Evolutionary conservation across 352 stramenopile genomes (phyloP).

Genomic region (Elongisporangium undulatum): DNA sequence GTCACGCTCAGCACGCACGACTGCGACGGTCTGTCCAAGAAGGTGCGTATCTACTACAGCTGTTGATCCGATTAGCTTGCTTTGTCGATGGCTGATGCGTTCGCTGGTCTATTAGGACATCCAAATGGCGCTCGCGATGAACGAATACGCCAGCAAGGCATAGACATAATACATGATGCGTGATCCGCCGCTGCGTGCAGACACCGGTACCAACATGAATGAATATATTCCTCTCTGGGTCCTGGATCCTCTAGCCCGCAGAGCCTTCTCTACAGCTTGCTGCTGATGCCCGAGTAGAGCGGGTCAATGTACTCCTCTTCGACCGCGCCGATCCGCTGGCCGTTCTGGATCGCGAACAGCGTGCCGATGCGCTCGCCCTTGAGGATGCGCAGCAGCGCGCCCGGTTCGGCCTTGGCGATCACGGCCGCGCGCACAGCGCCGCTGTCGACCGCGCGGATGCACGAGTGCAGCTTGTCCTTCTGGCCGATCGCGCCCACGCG

Average conservation of each 20-base stretch:
- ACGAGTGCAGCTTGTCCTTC: constrained; percentile 79
- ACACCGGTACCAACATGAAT: no score
- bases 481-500: constrained; percentile 61
- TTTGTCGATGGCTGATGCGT: background rate
- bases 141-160: constrained; percentile 37
- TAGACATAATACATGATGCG: no score
- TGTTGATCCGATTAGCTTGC: constrained; percentile 12
- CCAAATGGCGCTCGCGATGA: constrained; percentile 68
- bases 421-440: constrained; percentile 53
- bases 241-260: no score
- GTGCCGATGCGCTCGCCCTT: constrained; percentile 68
- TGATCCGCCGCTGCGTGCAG: background rate
- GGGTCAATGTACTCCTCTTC: constrained; percentile 59
- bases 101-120: constrained; percentile 32
- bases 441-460: constrained; percentile 73
- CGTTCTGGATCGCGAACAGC: constrained; percentile 44
- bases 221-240: no score
- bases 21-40: constrained; percentile 90
- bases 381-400: constrained; percentile 54
- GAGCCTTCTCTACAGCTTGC: background rate
- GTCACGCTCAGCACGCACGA: constrained; percentile 97
- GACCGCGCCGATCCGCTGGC: constrained; percentile 37
- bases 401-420: constrained; percentile 59
- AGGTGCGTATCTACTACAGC: constrained; percentile 41
- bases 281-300: constrained; percentile 61